Conservation (phyloP, 192 early-diverging fungal species). For the Obelidium mucronatum region DNA sequence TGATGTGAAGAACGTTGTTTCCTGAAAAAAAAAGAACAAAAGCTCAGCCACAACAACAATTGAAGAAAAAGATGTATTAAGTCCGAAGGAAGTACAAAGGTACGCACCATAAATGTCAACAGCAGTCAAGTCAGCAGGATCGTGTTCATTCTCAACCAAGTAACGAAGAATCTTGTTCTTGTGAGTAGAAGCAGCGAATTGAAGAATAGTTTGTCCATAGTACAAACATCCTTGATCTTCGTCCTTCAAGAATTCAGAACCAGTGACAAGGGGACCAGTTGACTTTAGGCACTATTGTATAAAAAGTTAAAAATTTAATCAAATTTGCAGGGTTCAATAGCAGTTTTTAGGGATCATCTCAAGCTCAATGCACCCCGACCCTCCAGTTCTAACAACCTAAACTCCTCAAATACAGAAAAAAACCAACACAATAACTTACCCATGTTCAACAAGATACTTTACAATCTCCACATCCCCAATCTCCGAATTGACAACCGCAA, state of each 20-base stretch:
- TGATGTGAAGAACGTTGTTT: conserved; percentile 44
- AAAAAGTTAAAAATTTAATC: neutral
- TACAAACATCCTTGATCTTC: conserved; percentile 27
- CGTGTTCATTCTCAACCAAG: conserved; percentile 35
- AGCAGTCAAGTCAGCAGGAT: conserved; percentile 22
- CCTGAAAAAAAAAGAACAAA: neutral
- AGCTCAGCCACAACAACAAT: neutral
- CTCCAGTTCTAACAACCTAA: neutral
- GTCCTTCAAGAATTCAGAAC: conserved; percentile 28
- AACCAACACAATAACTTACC: conserved; percentile 19
- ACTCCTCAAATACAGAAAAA: neutral
- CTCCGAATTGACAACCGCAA: conserved; percentile 21
- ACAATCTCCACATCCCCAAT: neutral
- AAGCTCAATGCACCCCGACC: too few relatives aligned
- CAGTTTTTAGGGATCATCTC: too few relatives aligned
- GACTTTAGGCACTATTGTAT: conserved; percentile 24
- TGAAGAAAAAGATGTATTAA: too few relatives aligned
- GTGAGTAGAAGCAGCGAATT: conserved; percentile 27
- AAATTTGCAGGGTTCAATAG: too few relatives aligned
- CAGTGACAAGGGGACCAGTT: conserved; percentile 31
- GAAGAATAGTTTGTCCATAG: conserved; percentile 30
- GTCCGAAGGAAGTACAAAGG: too few relatives aligned
- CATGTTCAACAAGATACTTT: conserved; percentile 7
- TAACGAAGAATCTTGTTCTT: conserved; percentile 31
- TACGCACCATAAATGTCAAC: conserved; percentile 32